Conservation (phyloP, 257 asterid species). For the Coffea eugenioides region DNA sequence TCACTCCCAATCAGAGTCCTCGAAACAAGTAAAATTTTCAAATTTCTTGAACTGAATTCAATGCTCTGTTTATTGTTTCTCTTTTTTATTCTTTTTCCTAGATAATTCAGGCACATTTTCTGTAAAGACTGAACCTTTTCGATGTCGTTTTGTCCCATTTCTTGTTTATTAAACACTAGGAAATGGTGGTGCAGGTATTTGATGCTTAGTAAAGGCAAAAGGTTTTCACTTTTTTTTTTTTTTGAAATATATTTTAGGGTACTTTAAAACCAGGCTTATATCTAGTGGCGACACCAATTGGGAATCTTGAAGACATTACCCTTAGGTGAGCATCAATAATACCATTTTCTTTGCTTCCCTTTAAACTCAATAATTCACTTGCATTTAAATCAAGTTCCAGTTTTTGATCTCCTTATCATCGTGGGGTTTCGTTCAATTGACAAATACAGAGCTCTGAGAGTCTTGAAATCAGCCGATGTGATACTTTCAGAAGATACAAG, state of each 20-base stretch:
- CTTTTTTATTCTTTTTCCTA: background rate
- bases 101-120: background rate
- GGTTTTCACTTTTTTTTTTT: background rate
- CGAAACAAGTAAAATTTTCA: constrained; percentile 20
- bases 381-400: constrained; percentile 6
- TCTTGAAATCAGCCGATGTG: constrained; percentile 77
- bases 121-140: background rate
- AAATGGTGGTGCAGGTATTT: background rate
- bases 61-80: background rate
- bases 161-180: background rate
- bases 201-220: background rate
- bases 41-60: background rate
- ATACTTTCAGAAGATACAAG: constrained; percentile 92
- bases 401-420: background rate
- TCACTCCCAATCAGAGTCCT: background rate
- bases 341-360: background rate
- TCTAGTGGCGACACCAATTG: constrained; percentile 92
- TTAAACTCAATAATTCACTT: constrained; percentile 1
- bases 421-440: background rate
- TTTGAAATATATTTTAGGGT: constrained; percentile 40
- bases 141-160: background rate
- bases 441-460: constrained; percentile 68
- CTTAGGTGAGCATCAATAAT: constrained; percentile 42
- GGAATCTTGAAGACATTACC: constrained; percentile 97
- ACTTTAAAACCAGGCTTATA: constrained; percentile 82